Base-by-base conservation (phyloP, 2,329 filamentous ascomycete species). In the Phyllosticta capitalensis region DNA sequence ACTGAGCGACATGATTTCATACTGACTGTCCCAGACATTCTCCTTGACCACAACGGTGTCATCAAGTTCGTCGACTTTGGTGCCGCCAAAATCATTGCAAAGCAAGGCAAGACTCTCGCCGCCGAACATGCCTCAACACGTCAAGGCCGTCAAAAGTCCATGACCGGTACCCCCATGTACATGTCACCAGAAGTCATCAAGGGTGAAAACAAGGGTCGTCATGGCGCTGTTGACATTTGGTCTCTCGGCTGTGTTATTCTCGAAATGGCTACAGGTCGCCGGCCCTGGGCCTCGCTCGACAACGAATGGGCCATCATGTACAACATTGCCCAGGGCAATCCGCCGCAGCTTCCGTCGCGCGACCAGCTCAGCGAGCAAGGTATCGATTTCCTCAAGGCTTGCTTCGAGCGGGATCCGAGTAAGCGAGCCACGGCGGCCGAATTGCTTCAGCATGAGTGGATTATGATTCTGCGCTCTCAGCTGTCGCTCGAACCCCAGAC, bases 261-360 rank as follows among this genome's bases (percentile, higher is more conserved):
- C 50, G 94, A 99, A 74, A 97, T 99, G 92, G 90, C 90, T 3
- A 99, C 94, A 0, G 94, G 94, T 20, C 84, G 91, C 63, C 85
- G 92, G 17, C 94, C 94, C 1, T 99, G 94, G 94, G 90, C 91
- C 24, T 90, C 87, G 64, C 84, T 97, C 53, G 94, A 99, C 77
- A 99, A 99, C 71, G 94, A 99, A 74, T 99, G 92, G 91, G 94
- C 94, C 50, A 97, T 99, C 76, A 99, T 99, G 94, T 99, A 96
- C 81, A 97, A 97, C 78, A 99, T 99, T 69, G 94, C 94, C 1
- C 92, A 96, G 71, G 94, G 94, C 64, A 95, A 96, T 67, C 89
- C 91, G 54, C 94, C 94, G 5, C 87, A 90, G 70, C 80, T 96
- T 59, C 94, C 94, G 1, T 81, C 83, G 0, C 72, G 79, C 0